Evolutionary conservation across 2,329 filamentous ascomycete genomes (phyloP).

Genomic region (Ophiocordyceps sinensis): DNA sequence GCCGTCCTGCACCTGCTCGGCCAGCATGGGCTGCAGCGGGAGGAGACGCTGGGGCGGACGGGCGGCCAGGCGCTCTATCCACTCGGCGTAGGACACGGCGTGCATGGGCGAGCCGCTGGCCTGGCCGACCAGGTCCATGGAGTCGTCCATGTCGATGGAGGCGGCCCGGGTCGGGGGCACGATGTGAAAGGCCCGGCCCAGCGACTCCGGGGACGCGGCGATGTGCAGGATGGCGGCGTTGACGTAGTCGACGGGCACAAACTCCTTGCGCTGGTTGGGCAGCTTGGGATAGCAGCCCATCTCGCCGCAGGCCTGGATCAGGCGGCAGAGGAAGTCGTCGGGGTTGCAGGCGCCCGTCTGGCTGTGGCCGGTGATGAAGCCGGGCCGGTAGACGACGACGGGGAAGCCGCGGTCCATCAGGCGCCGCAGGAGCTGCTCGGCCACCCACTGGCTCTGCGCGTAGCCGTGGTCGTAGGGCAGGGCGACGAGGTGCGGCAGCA

Average conservation of each 20-base stretch:
- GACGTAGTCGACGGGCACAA: conserved; percentile 1
- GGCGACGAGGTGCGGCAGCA: neutral
- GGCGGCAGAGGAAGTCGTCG: neutral
- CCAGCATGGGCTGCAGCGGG: neutral
- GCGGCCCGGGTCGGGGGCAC: neutral
- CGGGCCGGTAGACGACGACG: neutral
- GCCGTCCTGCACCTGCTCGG: neutral
- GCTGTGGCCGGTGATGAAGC: neutral
- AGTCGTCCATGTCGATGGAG: neutral
- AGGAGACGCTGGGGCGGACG: neutral
- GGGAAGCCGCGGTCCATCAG: neutral
- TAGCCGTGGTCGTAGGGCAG: neutral
- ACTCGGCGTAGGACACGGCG: neutral
- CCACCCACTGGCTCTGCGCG: neutral
- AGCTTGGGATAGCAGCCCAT: neutral
- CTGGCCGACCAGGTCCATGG: neutral
- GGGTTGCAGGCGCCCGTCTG: neutral
- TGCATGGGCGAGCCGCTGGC: neutral
- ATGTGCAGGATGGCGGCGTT: neutral
- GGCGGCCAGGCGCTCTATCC: neutral
- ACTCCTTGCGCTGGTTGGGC: neutral
- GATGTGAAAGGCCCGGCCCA: neutral
- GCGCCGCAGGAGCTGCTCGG: neutral
- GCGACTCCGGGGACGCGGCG: neutral
- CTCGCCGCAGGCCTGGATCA: neutral